Conservation (phyloP, 768 basidiomycete genomes). For the Coprinellus micaceus region DNA sequence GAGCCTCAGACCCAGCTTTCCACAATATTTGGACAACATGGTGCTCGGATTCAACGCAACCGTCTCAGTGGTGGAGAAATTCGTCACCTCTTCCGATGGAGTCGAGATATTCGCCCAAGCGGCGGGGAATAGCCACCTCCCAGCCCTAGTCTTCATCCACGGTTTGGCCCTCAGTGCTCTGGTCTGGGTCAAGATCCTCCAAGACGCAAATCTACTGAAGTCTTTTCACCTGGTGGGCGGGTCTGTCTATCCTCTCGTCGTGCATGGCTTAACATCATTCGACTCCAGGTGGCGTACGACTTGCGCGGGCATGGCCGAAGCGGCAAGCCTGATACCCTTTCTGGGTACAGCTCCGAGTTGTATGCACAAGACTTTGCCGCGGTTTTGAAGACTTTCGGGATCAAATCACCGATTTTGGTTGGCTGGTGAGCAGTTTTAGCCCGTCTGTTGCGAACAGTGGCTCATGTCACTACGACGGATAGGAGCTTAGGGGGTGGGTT, state of each 20-base stretch:
- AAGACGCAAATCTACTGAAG: slow-evolving; percentile 21
- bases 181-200: slow-evolving; percentile 37
- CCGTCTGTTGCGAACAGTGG: too few relatives aligned
- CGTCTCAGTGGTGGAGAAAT: background rate
- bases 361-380: slow-evolving; percentile 32
- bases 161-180: slow-evolving; percentile 33
- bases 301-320: slow-evolving; percentile 32
- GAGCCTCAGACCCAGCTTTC: too few relatives aligned
- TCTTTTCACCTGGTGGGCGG: slow-evolving; percentile 24
- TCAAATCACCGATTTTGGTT: slow-evolving; percentile 11
- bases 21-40: too few relatives aligned
- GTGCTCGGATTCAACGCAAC: background rate
- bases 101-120: slow-evolving; percentile 37
- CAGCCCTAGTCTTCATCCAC: slow-evolving; percentile 39
- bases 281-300: slow-evolving; percentile 21
- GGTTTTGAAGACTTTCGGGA: slow-evolving; percentile 26
- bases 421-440: background rate
- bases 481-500: slow-evolving; percentile 29
- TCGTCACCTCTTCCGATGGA: slow-evolving; percentile 28
- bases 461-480: too few relatives aligned
- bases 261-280: background rate
- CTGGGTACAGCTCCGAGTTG: slow-evolving; percentile 24
- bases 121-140: slow-evolving; percentile 33
- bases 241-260: background rate
- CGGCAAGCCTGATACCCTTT: slow-evolving; percentile 26